Evolutionary conservation across 345 rosid genomes (phyloP), one percentile per base, ranked within the genome.

Genomic region (Gossypium australe): DNA sequence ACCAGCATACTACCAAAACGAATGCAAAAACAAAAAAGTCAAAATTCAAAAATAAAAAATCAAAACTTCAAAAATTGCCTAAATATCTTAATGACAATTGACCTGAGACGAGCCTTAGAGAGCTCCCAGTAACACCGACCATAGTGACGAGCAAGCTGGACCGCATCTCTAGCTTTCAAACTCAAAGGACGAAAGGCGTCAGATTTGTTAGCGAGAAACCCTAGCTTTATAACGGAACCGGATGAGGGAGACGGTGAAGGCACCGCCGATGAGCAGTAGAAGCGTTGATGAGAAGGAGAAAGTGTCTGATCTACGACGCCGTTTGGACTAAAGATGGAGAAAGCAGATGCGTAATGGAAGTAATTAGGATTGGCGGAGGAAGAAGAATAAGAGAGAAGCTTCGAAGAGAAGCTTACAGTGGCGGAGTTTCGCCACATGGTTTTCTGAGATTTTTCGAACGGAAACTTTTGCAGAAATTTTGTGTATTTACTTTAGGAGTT

Each of bases 31-130:
- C 2, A 73, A 76, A 73, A 55, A 45, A 20, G 12, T 22, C 44
- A 29, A 45, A 38, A 9, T 25, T 24, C 2, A 57, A 44, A 41
- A 24, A 3, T 7, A 0, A 48, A 13, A 61, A 60, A 20, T 41
- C 18, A 77, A 2, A 34, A 16, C 3, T 11, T 20, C 49, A 13
- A 48, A 66, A 22, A 20, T 20, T 13, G 41, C 24, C 17, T 44
- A 66, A 11, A 34, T 58, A 3, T 13, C 11, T 9, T 4, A 60
- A 52, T 52, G 27, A 71, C 10, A 51, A 51, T 20, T 14, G 20
- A 95, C 99, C 97, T 93, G 80, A 93, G 98, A 73, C 92, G 89
- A 82, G 98, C 99, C 87, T 95, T 95, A 47, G 99, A 93, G 74
- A 95, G 94, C 82, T 93, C 97, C 93, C 89, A 90, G 48, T 91